These are phyloP conservation scores for Mimosa bimucronata DNA, from an alignment of 306 rosid species.

Conservation along the genomic window DNA sequence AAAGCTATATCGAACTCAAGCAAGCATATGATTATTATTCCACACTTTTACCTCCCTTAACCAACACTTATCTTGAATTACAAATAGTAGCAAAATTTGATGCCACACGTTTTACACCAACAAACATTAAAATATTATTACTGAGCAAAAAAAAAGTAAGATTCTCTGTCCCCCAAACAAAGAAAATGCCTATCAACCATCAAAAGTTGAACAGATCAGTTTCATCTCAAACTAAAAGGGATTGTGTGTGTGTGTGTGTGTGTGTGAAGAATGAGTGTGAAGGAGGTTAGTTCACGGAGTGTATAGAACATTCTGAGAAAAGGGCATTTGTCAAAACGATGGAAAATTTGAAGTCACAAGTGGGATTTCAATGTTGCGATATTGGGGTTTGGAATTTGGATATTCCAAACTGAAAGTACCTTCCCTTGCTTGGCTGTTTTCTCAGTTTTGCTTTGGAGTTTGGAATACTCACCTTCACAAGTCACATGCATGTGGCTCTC, in stretches of 20 bases:
- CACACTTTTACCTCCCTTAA: slow-evolving; percentile 1
- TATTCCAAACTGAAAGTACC: slow-evolving; percentile 16
- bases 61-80: slow-evolving; percentile 6
- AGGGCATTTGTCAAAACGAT: slow-evolving; percentile 1
- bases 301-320: slow-evolving; percentile 10
- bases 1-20: not conserved
- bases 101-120: not conserved
- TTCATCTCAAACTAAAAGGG: not conserved
- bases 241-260: no score
- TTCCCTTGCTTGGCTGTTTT: slow-evolving; percentile 29
- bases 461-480: not conserved
- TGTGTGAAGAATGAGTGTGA: not conserved
- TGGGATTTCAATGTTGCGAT: not conserved
- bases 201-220: not conserved
- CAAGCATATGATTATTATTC: not conserved
- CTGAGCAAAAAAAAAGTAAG: not conserved
- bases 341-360: not conserved
- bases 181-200: not conserved
- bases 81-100: not conserved
- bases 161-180: not conserved
- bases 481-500: slow-evolving; percentile 40
- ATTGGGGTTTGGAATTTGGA: not conserved
- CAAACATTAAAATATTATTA: not conserved
- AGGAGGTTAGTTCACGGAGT: not conserved
- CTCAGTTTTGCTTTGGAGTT: slow-evolving; percentile 29